phyloP scores from a whole-genome alignment of 1,139 yeast species.

The Lodderomyces margitis region DNA sequence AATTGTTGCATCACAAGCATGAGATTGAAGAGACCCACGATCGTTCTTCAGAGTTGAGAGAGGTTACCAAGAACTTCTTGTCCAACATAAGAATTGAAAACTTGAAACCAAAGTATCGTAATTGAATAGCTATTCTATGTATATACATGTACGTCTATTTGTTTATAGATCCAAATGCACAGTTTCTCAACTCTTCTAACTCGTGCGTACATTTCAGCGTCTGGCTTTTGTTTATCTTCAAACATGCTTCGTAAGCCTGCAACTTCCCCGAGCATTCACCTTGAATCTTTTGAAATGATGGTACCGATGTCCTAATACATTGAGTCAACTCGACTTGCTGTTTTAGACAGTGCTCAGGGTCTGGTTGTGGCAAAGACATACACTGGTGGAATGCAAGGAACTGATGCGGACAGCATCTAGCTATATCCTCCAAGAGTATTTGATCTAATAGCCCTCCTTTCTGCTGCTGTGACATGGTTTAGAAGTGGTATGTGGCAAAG shows the following conservation, averaged over 20 bases:
- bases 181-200: slow-evolving; percentile 31
- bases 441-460: slow-evolving; percentile 30
- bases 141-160: slow-evolving; percentile 1
- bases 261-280: slow-evolving; percentile 54
- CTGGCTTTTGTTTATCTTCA: slow-evolving; percentile 37
- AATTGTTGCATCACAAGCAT: slow-evolving; percentile 81
- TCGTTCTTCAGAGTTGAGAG: slow-evolving; percentile 44
- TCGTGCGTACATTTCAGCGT: slow-evolving; percentile 36
- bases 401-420: slow-evolving; percentile 62
- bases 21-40: slow-evolving; percentile 72
- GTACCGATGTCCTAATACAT: slow-evolving; percentile 60
- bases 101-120: slow-evolving; percentile 33
- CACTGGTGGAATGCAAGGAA: slow-evolving; percentile 67
- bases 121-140: background rate
- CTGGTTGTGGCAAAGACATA: slow-evolving; percentile 46
- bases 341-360: slow-evolving; percentile 45
- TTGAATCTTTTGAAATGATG: slow-evolving; percentile 63
- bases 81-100: slow-evolving; percentile 39
- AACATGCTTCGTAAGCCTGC: slow-evolving; percentile 61
- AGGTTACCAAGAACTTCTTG: slow-evolving; percentile 26
- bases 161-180: slow-evolving; percentile 32
- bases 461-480: slow-evolving; percentile 5
- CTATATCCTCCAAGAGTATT: slow-evolving; percentile 44
- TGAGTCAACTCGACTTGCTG: slow-evolving; percentile 52
- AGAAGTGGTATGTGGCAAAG: background rate